Evolutionary conservation across 169 alveolate species (phyloP).

Genomic region (Plasmodium gallinaceum): DNA sequence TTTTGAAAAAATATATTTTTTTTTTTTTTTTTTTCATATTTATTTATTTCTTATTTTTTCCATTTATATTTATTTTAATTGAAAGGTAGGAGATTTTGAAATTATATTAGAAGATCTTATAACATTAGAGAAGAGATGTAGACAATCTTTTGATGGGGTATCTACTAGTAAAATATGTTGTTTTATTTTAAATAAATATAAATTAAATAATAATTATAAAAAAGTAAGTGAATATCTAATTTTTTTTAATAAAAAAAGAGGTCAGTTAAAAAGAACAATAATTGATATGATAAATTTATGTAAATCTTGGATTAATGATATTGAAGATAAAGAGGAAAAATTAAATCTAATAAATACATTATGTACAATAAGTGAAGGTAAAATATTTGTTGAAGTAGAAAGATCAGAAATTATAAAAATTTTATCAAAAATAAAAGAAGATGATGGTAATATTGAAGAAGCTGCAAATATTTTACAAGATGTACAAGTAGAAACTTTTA

Average conservation of each 20-base stretch:
- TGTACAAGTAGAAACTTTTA: constrained; percentile 85
- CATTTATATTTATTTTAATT: background rate
- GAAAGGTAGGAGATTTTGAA: constrained; percentile 38
- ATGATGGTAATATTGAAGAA: constrained; percentile 81
- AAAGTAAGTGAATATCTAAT: constrained; percentile 80
- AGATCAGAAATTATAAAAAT: constrained; percentile 82
- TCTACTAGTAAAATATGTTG: constrained; percentile 81
- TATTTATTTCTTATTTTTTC: background rate
- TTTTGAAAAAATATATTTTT: too few relatives aligned
- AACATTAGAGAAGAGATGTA: constrained; percentile 81
- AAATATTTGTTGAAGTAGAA: constrained; percentile 84
- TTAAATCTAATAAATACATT: constrained; percentile 79
- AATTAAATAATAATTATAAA: constrained; percentile 76
- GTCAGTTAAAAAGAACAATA: constrained; percentile 82
- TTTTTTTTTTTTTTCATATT: background rate
- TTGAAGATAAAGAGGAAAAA: constrained; percentile 75
- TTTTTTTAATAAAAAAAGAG: constrained; percentile 81
- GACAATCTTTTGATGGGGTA: constrained; percentile 83
- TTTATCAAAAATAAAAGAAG: constrained; percentile 81
- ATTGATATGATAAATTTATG: constrained; percentile 81
- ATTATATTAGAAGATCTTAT: constrained; percentile 32
- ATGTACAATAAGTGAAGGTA: constrained; percentile 81
- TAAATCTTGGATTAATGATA: constrained; percentile 77
- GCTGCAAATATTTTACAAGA: constrained; percentile 83
- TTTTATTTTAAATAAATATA: constrained; percentile 78